phyloP scores from a whole-genome alignment of 352 stramenopile species.

The Lagenidium giganteum region DNA sequence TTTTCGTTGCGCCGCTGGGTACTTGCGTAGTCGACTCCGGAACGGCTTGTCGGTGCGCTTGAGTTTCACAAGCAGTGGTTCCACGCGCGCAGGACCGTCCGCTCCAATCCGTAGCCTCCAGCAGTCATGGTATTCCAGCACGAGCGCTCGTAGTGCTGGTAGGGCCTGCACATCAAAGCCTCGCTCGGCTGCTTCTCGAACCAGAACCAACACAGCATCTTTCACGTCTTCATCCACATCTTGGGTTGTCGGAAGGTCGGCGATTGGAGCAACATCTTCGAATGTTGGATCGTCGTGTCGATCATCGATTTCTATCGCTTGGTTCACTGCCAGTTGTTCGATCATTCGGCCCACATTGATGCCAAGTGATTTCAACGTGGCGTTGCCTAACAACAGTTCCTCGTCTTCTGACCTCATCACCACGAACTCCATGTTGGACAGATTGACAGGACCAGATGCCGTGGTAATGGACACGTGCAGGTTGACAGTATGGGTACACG shows the following conservation, averaged over 20 bases:
- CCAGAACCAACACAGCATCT: too few species aligned
- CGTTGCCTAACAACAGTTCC: not conserved
- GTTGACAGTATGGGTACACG: not conserved
- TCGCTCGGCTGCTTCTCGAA: not conserved
- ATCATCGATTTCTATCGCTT: not conserved
- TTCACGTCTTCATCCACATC: too few species aligned
- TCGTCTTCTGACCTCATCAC: not conserved
- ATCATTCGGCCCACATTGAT: not conserved
- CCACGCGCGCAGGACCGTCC: not conserved
- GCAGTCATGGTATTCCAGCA: not conserved
- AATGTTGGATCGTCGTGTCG: too few species aligned
- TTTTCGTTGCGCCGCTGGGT: slow-evolving; percentile 4
- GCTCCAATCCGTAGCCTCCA: not conserved
- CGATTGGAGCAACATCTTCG: too few species aligned
- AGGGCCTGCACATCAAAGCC: not conserved
- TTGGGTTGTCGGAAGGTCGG: too few species aligned
- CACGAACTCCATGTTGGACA: not conserved
- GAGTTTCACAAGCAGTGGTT: slow-evolving; percentile 1
- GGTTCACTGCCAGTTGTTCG: not conserved
- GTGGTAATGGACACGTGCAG: not conserved
- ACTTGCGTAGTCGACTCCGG: slow-evolving; percentile 1
- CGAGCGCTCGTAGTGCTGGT: not conserved
- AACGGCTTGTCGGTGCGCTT: not conserved
- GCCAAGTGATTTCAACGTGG: not conserved
- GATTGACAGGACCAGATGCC: not conserved